These are phyloP conservation scores for Rehmannia glutinosa DNA, from an alignment of 257 asterid genomes.

Conservation along the genomic window DNA sequence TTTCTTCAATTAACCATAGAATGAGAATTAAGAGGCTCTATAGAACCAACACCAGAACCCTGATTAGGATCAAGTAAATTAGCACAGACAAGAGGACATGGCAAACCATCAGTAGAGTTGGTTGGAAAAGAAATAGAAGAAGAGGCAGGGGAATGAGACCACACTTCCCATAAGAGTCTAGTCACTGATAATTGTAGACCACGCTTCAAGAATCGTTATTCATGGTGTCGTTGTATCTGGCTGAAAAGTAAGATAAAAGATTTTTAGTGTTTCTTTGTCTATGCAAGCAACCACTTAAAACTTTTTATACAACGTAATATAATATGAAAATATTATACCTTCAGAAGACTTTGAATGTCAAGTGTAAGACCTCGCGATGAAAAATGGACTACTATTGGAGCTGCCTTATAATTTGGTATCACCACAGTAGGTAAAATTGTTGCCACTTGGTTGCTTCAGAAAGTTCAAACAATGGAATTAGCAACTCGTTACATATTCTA, in stretches of 20 bases:
- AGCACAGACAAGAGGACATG: too few species aligned
- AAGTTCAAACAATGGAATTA: background rate
- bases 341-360: slow-evolving; percentile 31
- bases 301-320: too few species aligned
- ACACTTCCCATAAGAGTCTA: slow-evolving; percentile 9
- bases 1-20: background rate
- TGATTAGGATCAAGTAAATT: too few species aligned
- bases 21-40: background rate
- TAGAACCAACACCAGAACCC: background rate
- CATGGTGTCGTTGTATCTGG: slow-evolving; percentile 35
- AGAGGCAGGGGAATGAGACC: too few species aligned
- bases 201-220: slow-evolving; percentile 8
- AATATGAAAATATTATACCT: slow-evolving; percentile 20
- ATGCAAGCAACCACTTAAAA: background rate
- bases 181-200: slow-evolving; percentile 29
- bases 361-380: slow-evolving; percentile 39
- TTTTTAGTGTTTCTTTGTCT: background rate
- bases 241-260: slow-evolving; percentile 20
- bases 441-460: slow-evolving; percentile 36
- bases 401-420: slow-evolving; percentile 33
- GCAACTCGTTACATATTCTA: background rate
- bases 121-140: too few species aligned
- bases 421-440: slow-evolving; percentile 35
- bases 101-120: too few species aligned
- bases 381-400: slow-evolving; percentile 45